Evolutionary conservation across 257 asterid genomes (phyloP).

Genomic region (Solanum bulbocastanum): DNA sequence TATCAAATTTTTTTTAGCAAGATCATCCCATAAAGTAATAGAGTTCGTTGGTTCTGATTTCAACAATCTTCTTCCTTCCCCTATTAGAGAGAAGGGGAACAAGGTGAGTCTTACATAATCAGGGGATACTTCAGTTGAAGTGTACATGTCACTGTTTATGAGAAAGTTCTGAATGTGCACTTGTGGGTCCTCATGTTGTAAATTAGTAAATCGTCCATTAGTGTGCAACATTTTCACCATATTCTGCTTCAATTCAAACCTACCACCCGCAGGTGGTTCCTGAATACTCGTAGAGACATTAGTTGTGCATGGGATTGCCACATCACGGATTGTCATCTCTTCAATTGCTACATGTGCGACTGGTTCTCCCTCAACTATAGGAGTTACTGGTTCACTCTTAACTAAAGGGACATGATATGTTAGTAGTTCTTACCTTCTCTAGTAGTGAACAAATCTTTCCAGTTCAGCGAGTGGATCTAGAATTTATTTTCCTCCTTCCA

Average conservation of each 20-base stretch:
- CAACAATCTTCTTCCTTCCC: no score
- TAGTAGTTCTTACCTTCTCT: no score
- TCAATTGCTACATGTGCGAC: background rate
- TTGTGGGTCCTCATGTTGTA: background rate
- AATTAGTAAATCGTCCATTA: background rate
- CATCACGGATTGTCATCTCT: background rate
- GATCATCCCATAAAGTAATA: no score
- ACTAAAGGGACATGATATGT: background rate
- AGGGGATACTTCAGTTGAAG: background rate
- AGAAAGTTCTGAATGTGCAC: background rate
- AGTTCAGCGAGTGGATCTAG: no score
- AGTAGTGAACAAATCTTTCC: no score
- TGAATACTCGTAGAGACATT: background rate
- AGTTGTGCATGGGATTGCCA: background rate
- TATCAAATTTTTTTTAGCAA: no score
- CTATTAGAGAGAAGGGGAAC: no score
- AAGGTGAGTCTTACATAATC: no score
- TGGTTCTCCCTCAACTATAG: no score
- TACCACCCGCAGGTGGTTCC: background rate
- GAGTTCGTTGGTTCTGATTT: no score
- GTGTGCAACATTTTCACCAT: background rate
- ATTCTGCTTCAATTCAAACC: background rate
- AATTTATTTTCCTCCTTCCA: no score
- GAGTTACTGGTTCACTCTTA: no score
- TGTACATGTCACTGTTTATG: background rate